Evolutionary conservation across 2,329 filamentous ascomycete species (phyloP).

Genomic region (Pestalotiopsis sp.): DNA sequence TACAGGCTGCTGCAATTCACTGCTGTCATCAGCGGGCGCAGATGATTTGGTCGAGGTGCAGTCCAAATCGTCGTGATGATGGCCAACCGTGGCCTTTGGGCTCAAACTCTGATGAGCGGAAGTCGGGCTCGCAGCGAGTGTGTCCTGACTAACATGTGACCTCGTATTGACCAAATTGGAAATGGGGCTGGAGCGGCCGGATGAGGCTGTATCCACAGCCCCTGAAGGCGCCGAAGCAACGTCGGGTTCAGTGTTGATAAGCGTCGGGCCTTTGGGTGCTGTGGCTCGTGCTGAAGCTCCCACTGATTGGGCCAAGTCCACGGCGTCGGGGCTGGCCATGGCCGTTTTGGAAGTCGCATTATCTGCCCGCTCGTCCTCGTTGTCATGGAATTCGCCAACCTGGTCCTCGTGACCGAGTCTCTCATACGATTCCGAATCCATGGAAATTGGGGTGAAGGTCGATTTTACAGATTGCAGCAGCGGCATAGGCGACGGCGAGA

Average conservation of each 20-base stretch:
- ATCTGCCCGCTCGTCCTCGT: neutral
- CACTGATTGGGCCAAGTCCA: constrained; percentile 32
- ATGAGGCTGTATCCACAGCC: constrained; percentile 20
- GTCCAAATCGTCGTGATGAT: neutral
- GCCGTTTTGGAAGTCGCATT: constrained; percentile 17
- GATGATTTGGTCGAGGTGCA: neutral
- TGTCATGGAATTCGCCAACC: neutral
- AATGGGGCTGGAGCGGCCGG: constrained; percentile 20
- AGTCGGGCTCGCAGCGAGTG: constrained; percentile 12
- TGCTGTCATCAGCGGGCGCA: constrained; percentile 3
- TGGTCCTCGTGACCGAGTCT: neutral
- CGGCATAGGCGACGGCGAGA: constrained; percentile 33
- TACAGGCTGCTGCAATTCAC: constrained; percentile 1
- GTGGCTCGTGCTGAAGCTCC: constrained; percentile 31
- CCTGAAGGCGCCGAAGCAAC: constrained; percentile 31
- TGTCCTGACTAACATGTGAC: constrained; percentile 17
- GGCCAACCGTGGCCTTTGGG: constrained; percentile 18
- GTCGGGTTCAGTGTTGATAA: constrained; percentile 30
- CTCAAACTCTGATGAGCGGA: neutral
- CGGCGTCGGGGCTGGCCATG: constrained; percentile 20
- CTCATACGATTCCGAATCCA: constrained; percentile 30
- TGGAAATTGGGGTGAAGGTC: constrained; percentile 34
- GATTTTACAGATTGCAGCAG: constrained; percentile 28
- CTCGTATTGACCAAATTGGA: constrained; percentile 15
- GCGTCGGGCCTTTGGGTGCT: constrained; percentile 15